phyloP scores from a whole-genome alignment of 768 basidiomycete species.

The Macrolepiota albuminosa region DNA sequence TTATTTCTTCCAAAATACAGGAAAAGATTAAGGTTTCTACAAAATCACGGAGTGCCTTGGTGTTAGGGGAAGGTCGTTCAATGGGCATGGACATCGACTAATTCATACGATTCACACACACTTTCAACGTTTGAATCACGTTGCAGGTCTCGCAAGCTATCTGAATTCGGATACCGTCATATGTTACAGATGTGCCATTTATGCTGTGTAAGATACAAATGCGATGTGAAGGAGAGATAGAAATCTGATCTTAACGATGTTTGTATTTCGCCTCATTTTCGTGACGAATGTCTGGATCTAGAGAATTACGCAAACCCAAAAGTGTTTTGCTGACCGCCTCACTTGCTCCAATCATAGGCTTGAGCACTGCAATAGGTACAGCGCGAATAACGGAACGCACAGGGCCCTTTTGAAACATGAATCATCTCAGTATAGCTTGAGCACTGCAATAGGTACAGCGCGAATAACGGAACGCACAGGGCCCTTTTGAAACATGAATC shows the following conservation, averaged over 20 bases:
- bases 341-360: slow-evolving; percentile 97
- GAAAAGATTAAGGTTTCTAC: slow-evolving; percentile 76
- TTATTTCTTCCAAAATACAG: slow-evolving; percentile 44
- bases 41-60: slow-evolving; percentile 66
- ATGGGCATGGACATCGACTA: slow-evolving; percentile 88
- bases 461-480: slow-evolving; percentile 91
- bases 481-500: slow-evolving; percentile 47
- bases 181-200: slow-evolving; percentile 4
- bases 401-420: slow-evolving; percentile 57
- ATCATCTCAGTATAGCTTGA: slow-evolving; percentile 47
- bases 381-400: slow-evolving; percentile 93
- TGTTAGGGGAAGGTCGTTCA: slow-evolving; percentile 77
- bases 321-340: slow-evolving; percentile 96
- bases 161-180: not conserved
- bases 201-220: slow-evolving; percentile 18
- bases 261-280: slow-evolving; percentile 97
- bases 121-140: not conserved
- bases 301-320: slow-evolving; percentile 86
- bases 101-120: not conserved
- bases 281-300: slow-evolving; percentile 79
- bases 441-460: slow-evolving; percentile 94
- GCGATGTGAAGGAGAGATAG: not conserved
- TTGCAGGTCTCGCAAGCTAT: not conserved
- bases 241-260: slow-evolving; percentile 42
- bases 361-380: slow-evolving; percentile 94